A percentile compares a stretch with the other conserved stretches of the same genome.
phyloP scores from a whole-genome alignment of 2,329 filamentous ascomycete genomes.

The Colletotrichum simmondsii region DNA sequence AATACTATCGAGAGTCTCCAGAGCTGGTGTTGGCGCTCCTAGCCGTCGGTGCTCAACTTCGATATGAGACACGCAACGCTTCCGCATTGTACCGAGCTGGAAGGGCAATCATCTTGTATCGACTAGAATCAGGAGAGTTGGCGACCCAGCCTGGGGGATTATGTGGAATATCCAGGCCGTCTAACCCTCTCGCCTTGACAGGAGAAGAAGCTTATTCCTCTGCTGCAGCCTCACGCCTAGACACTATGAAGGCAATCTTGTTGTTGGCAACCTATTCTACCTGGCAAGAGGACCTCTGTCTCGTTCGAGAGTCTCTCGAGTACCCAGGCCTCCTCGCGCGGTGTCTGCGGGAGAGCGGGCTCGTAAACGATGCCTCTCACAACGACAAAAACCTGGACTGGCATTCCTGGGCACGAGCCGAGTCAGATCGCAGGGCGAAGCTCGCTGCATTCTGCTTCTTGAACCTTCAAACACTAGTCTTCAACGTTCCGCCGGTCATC shows the following conservation, averaged over 20 bases:
- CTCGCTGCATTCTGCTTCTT: constrained; percentile 16
- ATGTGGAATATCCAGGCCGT: no score
- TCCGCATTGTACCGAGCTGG: constrained; percentile 2
- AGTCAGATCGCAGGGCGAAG: constrained; percentile 7
- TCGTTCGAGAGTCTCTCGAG: constrained; percentile 5
- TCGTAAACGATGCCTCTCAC: background rate
- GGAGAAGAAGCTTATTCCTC: no score
- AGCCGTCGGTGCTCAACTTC: constrained; percentile 7
- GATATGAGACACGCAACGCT: constrained; percentile 7
- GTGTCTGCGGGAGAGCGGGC: background rate
- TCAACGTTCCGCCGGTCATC: constrained; percentile 7
- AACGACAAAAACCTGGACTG: background rate
- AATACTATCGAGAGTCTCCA: background rate
- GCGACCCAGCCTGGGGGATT: no score
- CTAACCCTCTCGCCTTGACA: no score
- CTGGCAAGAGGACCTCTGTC: constrained; percentile 11
- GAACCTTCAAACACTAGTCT: constrained; percentile 18
- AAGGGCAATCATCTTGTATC: background rate
- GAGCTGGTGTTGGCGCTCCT: constrained; percentile 9
- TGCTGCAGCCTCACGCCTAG: background rate
- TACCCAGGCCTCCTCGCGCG: constrained; percentile 14
- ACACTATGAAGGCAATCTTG: background rate
- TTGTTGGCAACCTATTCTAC: background rate
- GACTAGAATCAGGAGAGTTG: background rate
- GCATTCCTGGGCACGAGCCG: background rate